Percentiles rank a stretch among this genome's conserved stretches.
Evolutionary conservation across 1,139 yeast genomes (phyloP).

Genomic region (Suhomyces kunorum): DNA sequence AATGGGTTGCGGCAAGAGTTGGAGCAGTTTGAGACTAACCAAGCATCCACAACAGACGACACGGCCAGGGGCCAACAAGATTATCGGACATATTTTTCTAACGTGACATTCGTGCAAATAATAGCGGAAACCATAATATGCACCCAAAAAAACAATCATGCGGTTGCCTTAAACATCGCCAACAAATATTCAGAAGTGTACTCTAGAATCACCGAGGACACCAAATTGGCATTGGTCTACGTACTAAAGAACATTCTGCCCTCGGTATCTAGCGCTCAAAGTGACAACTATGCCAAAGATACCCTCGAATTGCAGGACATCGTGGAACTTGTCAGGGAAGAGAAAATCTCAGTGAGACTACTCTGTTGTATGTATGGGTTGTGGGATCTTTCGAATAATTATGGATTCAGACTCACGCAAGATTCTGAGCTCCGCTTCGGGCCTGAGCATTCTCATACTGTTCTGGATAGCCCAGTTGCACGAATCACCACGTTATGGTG

Average conservation of each 20-base stretch:
- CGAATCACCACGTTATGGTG: slow-evolving; percentile 18
- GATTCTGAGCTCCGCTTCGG: background rate
- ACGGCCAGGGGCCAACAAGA: background rate
- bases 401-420: slow-evolving; percentile 18
- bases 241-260: slow-evolving; percentile 25
- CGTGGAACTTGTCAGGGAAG: slow-evolving; percentile 21
- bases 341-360: slow-evolving; percentile 29
- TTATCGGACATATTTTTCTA: slow-evolving; percentile 21
- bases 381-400: slow-evolving; percentile 34
- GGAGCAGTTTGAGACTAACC: slow-evolving; percentile 1
- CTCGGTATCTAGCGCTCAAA: slow-evolving; percentile 4
- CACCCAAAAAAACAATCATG: background rate
- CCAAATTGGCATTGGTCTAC: slow-evolving; percentile 20
- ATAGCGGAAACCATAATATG: slow-evolving; percentile 18
- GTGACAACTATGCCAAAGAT: background rate
- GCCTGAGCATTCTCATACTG: background rate
- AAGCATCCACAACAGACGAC: background rate
- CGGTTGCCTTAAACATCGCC: slow-evolving; percentile 2
- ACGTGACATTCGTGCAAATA: slow-evolving; percentile 23
- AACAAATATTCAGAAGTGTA: slow-evolving; percentile 12
- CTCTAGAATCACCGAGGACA: slow-evolving; percentile 11
- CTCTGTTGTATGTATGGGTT: slow-evolving; percentile 35
- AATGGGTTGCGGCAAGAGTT: slow-evolving; percentile 25
- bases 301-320: slow-evolving; percentile 18
- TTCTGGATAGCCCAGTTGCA: background rate